phyloP scores from a whole-genome alignment of 768 basidiomycete species.

The Cystobasidium tubakii region DNA sequence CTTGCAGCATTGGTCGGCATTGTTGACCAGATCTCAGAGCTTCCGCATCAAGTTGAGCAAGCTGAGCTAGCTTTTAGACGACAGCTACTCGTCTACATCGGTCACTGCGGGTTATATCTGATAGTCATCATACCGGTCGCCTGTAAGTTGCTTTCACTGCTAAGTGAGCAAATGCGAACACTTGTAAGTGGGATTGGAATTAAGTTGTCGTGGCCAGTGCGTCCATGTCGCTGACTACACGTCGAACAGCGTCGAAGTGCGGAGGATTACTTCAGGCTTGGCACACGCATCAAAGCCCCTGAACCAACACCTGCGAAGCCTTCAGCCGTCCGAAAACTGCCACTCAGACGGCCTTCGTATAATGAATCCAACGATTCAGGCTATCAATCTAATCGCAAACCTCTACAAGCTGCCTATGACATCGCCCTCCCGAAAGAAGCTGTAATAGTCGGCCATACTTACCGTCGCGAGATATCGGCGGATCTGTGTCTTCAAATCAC shows the following conservation, averaged over 20 bases:
- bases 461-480: conserved; percentile 5
- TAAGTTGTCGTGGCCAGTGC: background rate
- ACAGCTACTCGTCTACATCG: conserved; percentile 18
- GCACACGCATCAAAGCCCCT: background rate
- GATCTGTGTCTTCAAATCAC: background rate
- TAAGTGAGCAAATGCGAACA: conserved; percentile 15
- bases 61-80: background rate
- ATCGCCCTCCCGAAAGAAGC: background rate
- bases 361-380: background rate
- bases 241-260: conserved; percentile 10
- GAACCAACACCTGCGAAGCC: background rate
- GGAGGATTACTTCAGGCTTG: conserved; percentile 25
- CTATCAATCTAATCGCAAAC: background rate
- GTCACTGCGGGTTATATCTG: background rate
- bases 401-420: background rate
- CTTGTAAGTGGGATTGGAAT: conserved; percentile 2
- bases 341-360: background rate
- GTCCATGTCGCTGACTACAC: background rate
- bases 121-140: conserved; percentile 7
- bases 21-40: background rate
- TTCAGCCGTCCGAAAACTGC: background rate
- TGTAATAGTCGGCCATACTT: background rate
- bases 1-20: background rate
- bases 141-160: background rate
- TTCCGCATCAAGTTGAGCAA: background rate